Base-by-base conservation (phyloP, 176 grass and related monocot genomes). In the Rhynchospora breviuscula region DNA sequence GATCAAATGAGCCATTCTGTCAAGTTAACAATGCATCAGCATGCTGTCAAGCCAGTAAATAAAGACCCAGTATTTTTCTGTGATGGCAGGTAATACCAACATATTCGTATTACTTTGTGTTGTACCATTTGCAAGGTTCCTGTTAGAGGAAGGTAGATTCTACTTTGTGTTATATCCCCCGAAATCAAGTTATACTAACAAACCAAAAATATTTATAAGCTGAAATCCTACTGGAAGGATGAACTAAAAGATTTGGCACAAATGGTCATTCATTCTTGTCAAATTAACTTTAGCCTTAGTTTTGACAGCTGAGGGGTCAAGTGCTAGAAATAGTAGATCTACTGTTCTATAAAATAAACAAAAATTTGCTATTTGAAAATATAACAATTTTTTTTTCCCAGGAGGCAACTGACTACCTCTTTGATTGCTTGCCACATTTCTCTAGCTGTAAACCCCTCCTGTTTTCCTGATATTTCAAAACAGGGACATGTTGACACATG, bases 361-460 rank as follows among this genome's bases (percentile, higher is more conserved):
- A 29, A 29, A 29, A 29, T 1, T 29, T 29, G 26, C 26, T 29
- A 29, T 29, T 29, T 29, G 26, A 29, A 29, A 29, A 26, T 54
- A 76, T 22, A 29, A 53, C 1, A 77, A 31, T 21, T 76, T 4
- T 54, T 56, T 26, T 31, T 77, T 49, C 19, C 11, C 10, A 47
- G 19, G 1, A 33, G 23, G 54, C 49, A 77, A 7, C 22, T 26
- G 2, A 70, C 51, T 79, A 98, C 95, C 92, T 98, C 87, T 90
- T 98, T 98, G 52, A 98, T 87, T 67, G 80, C 74, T 65, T 84
- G 85, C 95, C 92, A 98, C 95, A 98, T 95, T 69, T 94, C 90
- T 82, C 86, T 98, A 81, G 95, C 95, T 15, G 87, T 91, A 82
- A 98, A 93, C 52, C 84, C 87, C 79, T 87, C 84, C 81, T 85